Base-by-base conservation (phyloP, 2,329 filamentous ascomycete species). In the Exserohilum rostratum region DNA sequence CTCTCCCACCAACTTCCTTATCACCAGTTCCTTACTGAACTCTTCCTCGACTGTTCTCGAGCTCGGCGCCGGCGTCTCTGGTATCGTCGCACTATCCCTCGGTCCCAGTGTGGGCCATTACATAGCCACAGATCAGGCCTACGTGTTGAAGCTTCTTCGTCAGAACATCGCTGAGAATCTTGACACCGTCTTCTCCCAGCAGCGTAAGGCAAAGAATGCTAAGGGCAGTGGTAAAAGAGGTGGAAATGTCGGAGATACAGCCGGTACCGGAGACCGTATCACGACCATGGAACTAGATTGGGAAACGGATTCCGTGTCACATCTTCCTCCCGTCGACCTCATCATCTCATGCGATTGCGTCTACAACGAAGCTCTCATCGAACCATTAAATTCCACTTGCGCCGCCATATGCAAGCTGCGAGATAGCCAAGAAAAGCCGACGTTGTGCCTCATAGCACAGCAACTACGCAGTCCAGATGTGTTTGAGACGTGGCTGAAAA, bases 261-360 rank as follows among this genome's bases (percentile, higher is more conserved):
- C 6, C 29, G 18, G 17, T 20, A n/a, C 11, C 13, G 44, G 44
- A 6, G 49, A 52, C 5, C 50, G 53, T 17, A 66, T 66, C 25
- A 47, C 30, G 25, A 39, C 54, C 10, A n/a, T 50, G n/a, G 40
- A 53, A 6, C 79, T 97, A 0, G 93, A 99, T 76, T 99, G 95
- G 95, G 93, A 98, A 71, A 73, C 73, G 1, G 80, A 85, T 62
- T 76, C 78, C 42, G 71, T 83, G 1, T 62, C 67, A 1, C 67
- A 69, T 3, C 64, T 80, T 6, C 80, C 82, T 0, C 82, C 85
- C 57, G 83, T 95, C 62, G 89, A 96, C 67, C 76, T 87, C 12
- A 80, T 98, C 10, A 73, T 98, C 31, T 91, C 92, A 3, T 96
- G 91, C 70, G 95, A 99, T 75, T 97, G 93, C 75, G 89, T 99